These are phyloP conservation scores for Cytospora mali DNA, from an alignment of 2,329 filamentous ascomycete species.

Conservation along the genomic window DNA sequence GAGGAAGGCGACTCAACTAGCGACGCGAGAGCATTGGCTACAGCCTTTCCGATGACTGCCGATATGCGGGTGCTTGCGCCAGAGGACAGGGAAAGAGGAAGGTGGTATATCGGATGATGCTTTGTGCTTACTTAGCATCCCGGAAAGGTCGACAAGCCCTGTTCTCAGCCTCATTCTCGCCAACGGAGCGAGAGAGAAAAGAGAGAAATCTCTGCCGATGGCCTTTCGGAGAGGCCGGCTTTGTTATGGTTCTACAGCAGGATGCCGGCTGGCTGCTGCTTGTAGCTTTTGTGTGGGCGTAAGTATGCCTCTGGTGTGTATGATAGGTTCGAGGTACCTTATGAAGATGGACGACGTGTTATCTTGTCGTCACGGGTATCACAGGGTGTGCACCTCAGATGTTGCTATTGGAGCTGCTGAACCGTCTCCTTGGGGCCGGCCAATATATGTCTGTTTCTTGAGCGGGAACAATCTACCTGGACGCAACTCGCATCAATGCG, in stretches of 20 bases:
- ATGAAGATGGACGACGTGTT: conserved; percentile 9
- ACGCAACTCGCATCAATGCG: conserved; percentile 3
- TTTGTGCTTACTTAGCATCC: background rate
- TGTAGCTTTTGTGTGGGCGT: background rate
- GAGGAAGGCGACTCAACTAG: background rate
- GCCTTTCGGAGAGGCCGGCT: conserved; percentile 1
- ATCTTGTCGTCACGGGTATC: conserved; percentile 15
- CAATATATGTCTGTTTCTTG: background rate
- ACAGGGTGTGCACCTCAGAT: conserved; percentile 10
- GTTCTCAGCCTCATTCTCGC: background rate
- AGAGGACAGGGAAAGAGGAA: background rate
- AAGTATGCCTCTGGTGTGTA: conserved; percentile 1
- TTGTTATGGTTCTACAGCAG: conserved; percentile 16
- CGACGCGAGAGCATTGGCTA: background rate
- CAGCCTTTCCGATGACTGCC: background rate
- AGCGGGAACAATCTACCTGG: conserved; percentile 3
- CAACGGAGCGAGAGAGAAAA: background rate
- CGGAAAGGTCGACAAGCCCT: background rate
- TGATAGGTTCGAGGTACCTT: conserved; percentile 2
- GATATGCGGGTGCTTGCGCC: background rate
- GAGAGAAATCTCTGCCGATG: background rate
- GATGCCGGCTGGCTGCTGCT: conserved; percentile 10
- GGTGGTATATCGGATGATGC: background rate
- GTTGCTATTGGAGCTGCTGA: conserved; percentile 21
- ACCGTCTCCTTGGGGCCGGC: conserved; percentile 12